A percentile compares a stretch with the other conserved stretches of the same genome.
phyloP scores from a whole-genome alignment of 1,284 basidiomycete species.

The Pseudozyma hubeiensis region DNA sequence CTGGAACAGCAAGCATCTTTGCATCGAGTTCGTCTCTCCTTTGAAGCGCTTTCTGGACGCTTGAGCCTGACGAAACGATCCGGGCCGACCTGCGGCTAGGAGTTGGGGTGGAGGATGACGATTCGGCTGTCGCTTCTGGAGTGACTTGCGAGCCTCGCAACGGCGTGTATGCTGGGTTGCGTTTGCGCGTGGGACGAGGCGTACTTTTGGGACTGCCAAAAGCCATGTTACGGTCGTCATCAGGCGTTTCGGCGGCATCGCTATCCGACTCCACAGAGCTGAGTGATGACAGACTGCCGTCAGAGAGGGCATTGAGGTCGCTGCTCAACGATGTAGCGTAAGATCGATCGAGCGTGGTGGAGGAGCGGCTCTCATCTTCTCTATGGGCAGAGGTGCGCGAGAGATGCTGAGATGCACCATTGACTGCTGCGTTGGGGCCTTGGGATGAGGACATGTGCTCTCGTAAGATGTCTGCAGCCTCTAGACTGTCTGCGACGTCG shows the following conservation, averaged over 20 bases:
- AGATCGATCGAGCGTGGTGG: conserved; percentile 18
- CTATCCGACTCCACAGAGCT: conserved; percentile 34
- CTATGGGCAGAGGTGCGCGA: conserved; percentile 6
- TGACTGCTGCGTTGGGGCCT: background rate
- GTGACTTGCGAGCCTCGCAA: conserved; percentile 7
- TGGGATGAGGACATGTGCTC: background rate
- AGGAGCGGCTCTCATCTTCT: conserved; percentile 14
- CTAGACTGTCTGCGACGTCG: background rate
- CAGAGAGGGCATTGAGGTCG: conserved; percentile 21
- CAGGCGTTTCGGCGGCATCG: conserved; percentile 7
- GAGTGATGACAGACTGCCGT: conserved; percentile 30
- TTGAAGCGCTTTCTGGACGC: conserved; percentile 41
- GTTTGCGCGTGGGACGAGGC: background rate
- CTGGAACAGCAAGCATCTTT: conserved; percentile 24
- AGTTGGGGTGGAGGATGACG: conserved; percentile 18
- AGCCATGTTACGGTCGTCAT: background rate
- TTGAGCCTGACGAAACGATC: conserved; percentile 42
- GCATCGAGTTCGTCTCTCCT: conserved; percentile 48
- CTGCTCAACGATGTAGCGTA: conserved; percentile 35
- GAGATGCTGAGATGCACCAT: background rate
- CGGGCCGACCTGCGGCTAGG: conserved; percentile 45
- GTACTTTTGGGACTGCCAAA: conserved; percentile 2
- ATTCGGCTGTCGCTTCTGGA: background rate
- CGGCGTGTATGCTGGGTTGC: background rate
- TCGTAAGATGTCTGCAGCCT: conserved; percentile 4